Evolutionary conservation across 2,329 filamentous ascomycete species (phyloP).

Genomic region (Botryotinia convoluta): DNA sequence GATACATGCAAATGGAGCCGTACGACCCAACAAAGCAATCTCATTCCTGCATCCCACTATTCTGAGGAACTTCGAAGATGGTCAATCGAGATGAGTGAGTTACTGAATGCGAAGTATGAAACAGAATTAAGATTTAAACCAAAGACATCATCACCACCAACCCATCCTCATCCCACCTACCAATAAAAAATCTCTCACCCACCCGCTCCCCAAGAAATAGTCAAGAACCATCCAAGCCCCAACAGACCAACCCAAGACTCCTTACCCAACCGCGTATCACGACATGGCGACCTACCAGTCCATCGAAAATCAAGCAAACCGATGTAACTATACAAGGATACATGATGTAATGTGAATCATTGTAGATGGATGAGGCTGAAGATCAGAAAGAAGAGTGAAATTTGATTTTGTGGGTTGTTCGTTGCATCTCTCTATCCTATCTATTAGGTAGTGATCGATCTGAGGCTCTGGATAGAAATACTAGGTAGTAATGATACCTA

Average conservation of each 20-base stretch:
- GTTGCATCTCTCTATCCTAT: no score
- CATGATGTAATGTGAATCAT: neutral
- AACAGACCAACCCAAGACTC: neutral
- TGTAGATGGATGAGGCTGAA: neutral
- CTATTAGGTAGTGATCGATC: no score
- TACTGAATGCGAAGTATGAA: no score
- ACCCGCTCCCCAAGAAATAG: neutral
- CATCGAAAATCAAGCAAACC: neutral
- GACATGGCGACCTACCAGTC: no score
- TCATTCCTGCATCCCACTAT: no score
- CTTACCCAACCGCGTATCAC: no score
- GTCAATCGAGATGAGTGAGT: no score
- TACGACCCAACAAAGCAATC: no score
- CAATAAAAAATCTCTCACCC: neutral
- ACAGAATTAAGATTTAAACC: neutral
- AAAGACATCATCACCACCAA: neutral
- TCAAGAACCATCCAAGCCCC: no score
- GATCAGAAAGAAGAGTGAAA: neutral
- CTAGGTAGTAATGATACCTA: no score
- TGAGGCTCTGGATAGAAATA: no score
- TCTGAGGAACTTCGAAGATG: no score
- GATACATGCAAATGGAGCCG: accelerated
- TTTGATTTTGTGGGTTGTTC: neutral
- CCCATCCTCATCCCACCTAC: neutral
- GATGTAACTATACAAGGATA: neutral